Conservation (phyloP, 1,284 basidiomycete species). For the Cryptococcus floricola region DNA sequence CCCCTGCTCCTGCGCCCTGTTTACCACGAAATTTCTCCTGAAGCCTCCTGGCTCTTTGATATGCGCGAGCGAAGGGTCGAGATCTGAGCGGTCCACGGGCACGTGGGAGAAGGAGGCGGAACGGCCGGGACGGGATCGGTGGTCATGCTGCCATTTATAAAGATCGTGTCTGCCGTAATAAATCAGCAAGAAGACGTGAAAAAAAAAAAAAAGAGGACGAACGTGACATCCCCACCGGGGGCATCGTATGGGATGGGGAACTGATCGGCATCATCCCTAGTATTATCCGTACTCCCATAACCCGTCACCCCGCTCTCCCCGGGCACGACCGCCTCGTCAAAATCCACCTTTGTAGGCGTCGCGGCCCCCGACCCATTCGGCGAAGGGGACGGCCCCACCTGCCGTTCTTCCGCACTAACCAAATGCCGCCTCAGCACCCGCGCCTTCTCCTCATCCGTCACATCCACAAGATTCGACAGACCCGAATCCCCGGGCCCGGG, state of each 20-base stretch:
- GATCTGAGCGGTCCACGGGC: constrained; percentile 55
- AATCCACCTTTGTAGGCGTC: constrained; percentile 2
- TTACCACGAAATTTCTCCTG: constrained; percentile 74
- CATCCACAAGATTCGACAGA: constrained; percentile 40
- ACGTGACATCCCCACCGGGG: constrained; percentile 84
- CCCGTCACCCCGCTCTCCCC: constrained; percentile 10
- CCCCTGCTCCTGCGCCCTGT: constrained; percentile 66
- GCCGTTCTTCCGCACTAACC: constrained; percentile 67
- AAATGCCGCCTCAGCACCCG: constrained; percentile 74
- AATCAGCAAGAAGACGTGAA: constrained; percentile 1
- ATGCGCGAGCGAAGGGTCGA: constrained; percentile 73
- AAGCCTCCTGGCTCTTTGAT: constrained; percentile 93
- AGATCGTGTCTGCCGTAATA: constrained; percentile 68
- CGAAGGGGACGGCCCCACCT: constrained; percentile 10
- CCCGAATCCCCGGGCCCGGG: constrained; percentile 23
- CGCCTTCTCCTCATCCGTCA: constrained; percentile 72
- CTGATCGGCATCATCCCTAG: constrained; percentile 50
- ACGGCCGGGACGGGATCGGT: constrained; percentile 57
- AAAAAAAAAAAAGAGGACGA: constrained; percentile 48
- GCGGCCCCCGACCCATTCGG: constrained; percentile 1
- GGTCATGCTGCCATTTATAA: constrained; percentile 86
- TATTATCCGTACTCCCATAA: constrained; percentile 11
- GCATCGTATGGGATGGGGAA: constrained; percentile 82
- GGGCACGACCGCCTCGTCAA: constrained; percentile 3
- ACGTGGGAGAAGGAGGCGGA: constrained; percentile 66